phyloP scores from a whole-genome alignment of 306 rosid species.

The Crataegus laevigata region DNA sequence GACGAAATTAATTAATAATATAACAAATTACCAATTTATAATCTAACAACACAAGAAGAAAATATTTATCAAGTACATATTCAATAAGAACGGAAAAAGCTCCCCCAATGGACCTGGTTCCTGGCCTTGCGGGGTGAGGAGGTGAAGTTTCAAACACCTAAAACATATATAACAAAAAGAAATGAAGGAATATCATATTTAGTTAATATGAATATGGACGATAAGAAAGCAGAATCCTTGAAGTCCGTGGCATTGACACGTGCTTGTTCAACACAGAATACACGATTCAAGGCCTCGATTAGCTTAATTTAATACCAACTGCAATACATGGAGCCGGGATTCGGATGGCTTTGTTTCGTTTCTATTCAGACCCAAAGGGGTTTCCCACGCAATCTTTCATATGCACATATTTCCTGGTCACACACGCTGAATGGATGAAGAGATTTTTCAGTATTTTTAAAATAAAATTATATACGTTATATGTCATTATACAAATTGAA shows the following conservation, averaged over 20 bases:
- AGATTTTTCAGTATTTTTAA: too few species aligned
- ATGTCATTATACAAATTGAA: too few species aligned
- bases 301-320: conserved; percentile 16
- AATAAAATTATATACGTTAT: fast-evolving
- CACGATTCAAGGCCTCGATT: conserved; percentile 67
- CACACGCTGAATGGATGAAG: conserved; percentile 31
- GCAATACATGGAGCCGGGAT: conserved; percentile 19
- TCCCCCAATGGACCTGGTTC: neutral
- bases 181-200: too few species aligned
- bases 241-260: conserved; percentile 63
- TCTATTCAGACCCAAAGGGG: conserved; percentile 39
- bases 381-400: conserved; percentile 55
- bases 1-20: too few species aligned
- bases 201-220: conserved; percentile 8
- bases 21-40: neutral
- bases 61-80: neutral
- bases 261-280: conserved; percentile 43
- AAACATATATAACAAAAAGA: too few species aligned
- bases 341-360: conserved; percentile 20
- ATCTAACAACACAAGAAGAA: neutral
- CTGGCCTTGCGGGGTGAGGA: neutral
- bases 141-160: neutral
- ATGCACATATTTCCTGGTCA: conserved; percentile 46
- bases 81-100: neutral
- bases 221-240: conserved; percentile 31